Percentiles rank a stretch among this genome's conserved stretches.
Evolutionary conservation across 257 asterid genomes (phyloP).

Genomic region (Voacanga thouarsii): DNA sequence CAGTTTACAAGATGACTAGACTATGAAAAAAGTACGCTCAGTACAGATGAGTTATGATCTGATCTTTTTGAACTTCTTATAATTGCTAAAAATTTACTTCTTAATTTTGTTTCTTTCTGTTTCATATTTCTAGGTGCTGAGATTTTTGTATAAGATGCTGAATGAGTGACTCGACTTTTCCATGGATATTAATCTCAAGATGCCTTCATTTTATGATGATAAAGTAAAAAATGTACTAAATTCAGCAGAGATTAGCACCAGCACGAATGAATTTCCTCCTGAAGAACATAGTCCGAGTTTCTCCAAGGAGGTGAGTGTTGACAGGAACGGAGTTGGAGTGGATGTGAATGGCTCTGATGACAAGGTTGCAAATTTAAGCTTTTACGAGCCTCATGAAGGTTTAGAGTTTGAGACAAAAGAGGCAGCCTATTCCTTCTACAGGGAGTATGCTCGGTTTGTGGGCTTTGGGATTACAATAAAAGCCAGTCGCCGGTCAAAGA

Average conservation of each 20-base stretch:
- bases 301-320: slow-evolving; percentile 6
- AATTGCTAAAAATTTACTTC: neutral
- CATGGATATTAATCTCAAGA: slow-evolving; percentile 35
- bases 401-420: slow-evolving; percentile 50
- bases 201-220: slow-evolving; percentile 16
- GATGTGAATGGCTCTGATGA: slow-evolving; percentile 10
- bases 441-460: slow-evolving; percentile 41
- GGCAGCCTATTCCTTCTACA: slow-evolving; percentile 43
- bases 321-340: slow-evolving; percentile 21
- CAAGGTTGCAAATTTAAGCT: slow-evolving; percentile 7
- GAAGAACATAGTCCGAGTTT: slow-evolving; percentile 9
- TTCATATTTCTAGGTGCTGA: neutral
- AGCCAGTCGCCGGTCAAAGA: slow-evolving; percentile 51
- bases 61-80: neutral
- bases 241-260: neutral
- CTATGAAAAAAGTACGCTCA: neutral
- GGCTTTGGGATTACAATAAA: slow-evolving; percentile 58
- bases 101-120: neutral
- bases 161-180: neutral
- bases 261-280: slow-evolving; percentile 3
- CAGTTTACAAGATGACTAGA: neutral
- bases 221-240: slow-evolving; percentile 6
- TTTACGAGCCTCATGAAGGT: slow-evolving; percentile 34
- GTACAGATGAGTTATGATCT: neutral
- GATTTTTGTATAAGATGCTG: neutral